Percentiles rank a stretch among this genome's conserved stretches.
Evolutionary conservation across 495 filamentous ascomycete species (phyloP).

Genomic region (Apiosordaria backusii): DNA sequence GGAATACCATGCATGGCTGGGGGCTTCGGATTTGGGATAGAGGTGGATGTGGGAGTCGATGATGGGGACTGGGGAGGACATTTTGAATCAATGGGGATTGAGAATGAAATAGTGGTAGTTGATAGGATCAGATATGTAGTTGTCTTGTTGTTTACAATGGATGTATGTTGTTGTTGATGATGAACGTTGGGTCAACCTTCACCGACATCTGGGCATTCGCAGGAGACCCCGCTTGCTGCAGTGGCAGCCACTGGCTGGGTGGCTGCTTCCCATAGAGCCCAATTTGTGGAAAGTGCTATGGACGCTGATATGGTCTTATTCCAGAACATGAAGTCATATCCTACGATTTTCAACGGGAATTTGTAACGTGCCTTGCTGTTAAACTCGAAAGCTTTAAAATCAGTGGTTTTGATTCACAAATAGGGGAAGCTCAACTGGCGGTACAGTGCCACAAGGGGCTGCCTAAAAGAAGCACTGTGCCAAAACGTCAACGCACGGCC

Average conservation of each 20-base stretch:
- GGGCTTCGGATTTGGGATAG: slow-evolving; percentile 62
- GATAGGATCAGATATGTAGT: background rate
- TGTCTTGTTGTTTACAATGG: background rate
- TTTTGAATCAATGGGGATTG: background rate
- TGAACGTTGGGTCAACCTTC: slow-evolving; percentile 6
- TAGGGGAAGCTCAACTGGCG: background rate
- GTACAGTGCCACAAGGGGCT: slow-evolving; percentile 4
- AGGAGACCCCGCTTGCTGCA: slow-evolving; percentile 8
- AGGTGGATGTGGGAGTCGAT: slow-evolving; percentile 90
- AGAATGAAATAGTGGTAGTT: background rate
- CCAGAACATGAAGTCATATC: background rate
- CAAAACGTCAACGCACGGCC: background rate
- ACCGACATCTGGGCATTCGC: slow-evolving; percentile 21
- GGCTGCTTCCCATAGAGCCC: background rate
- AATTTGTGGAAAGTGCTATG: background rate
- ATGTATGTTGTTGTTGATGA: background rate
- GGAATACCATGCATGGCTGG: slow-evolving; percentile 61
- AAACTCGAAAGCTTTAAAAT: background rate
- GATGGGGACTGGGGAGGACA: slow-evolving; percentile 42
- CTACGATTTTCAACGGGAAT: background rate
- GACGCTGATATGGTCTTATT: background rate
- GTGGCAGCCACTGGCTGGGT: background rate
- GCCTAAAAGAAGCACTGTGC: background rate
- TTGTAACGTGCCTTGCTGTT: background rate
- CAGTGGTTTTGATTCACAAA: background rate